Percentiles rank a stretch among this genome's conserved stretches.
Conservation (phyloP, 2,329 filamentous ascomycete genomes). For the Shiraia bambusicola region DNA sequence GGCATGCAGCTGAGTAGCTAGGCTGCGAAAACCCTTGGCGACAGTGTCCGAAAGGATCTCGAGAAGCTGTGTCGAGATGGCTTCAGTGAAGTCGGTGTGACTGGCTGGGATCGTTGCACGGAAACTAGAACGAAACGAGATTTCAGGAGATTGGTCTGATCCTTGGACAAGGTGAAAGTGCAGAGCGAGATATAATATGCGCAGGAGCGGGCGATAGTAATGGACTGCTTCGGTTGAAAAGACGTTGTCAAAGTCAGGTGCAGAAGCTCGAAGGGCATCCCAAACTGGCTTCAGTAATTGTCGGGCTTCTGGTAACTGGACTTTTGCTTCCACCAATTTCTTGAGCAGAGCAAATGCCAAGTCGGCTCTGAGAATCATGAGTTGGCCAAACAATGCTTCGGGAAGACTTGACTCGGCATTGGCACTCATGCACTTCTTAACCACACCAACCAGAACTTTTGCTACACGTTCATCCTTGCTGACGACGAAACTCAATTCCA, state of each 20-base stretch:
- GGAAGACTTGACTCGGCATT: slow-evolving; percentile 73
- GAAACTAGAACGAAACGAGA: slow-evolving; percentile 38
- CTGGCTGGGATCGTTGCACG: slow-evolving; percentile 35
- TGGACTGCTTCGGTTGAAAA: slow-evolving; percentile 59
- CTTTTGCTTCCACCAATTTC: slow-evolving; percentile 64
- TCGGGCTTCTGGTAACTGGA: slow-evolving; percentile 54
- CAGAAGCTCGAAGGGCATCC: slow-evolving; percentile 58
- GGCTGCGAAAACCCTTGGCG: slow-evolving; percentile 75
- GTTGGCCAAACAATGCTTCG: slow-evolving; percentile 76
- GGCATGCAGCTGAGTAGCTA: slow-evolving; percentile 82
- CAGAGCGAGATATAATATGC: slow-evolving; percentile 80
- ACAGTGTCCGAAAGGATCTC: slow-evolving; percentile 80
- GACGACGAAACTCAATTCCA: slow-evolving; percentile 74
- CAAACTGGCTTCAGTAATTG: slow-evolving; percentile 60
- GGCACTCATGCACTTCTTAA: slow-evolving; percentile 73
- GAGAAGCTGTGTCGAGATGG: slow-evolving; percentile 55
- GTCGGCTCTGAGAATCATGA: slow-evolving; percentile 75
- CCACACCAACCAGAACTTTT: slow-evolving; percentile 71
- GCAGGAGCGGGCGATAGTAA: slow-evolving; percentile 82
- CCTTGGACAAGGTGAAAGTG: slow-evolving; percentile 58
- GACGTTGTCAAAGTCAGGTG: slow-evolving; percentile 61
- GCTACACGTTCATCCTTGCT: slow-evolving; percentile 59
- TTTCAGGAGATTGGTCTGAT: slow-evolving; percentile 29
- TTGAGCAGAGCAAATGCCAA: slow-evolving; percentile 82
- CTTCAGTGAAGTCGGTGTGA: slow-evolving; percentile 46